Base-by-base conservation (phyloP, 768 basidiomycete genomes). In the Pleurotus salmoneostramineus region DNA sequence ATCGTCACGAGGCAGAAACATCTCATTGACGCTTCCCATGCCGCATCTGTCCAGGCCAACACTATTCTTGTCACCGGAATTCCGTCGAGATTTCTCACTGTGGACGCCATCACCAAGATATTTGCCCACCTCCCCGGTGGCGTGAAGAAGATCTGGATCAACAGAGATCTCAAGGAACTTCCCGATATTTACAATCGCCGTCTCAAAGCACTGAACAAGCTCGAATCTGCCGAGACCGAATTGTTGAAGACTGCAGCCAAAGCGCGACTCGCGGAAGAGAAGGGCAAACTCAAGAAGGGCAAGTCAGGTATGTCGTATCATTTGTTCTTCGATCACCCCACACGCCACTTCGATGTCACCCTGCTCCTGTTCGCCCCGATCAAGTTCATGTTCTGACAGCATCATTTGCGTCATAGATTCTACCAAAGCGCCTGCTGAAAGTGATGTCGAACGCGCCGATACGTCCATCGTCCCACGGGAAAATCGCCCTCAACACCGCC, bases 61-160 rank as follows among this genome's bases (percentile, higher is more conserved):
- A 95, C 96, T 3, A 79, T 98, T 17, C 85, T 98, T 45, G 79
- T 98, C 60, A 95, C 93, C 3, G 95, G 95, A 44, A 88, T 98
- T 4, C 94, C 95, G 5, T 73, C 77, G 34, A 81, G 83, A 49
- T 94, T 87, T 65, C 82, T 98, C 55, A 85, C 86, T 40, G 87
- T 88, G 62, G 71, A 77, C 5, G 85, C 84, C 3, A 77, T 97
- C 32, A 73, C 69, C 44, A 76, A 82, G 50, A 72, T 96, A 8
- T 96, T 92, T 71, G 80, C 82, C n/a, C 81, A 83, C 57, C 79
- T 98, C 2, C 96, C 97, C 0, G 95, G 95, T 7, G 95, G 95
- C 12, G 89, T 95, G 6, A 87, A 86, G 67, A 83, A 85, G 62
- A 85, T 99, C 37, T 99, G 96, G 95, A 79, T 98, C 40, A 96